Percentiles rank a stretch among this genome's conserved stretches.
Conservation (phyloP, 306 rosid genomes). For the Fagus sylvatica region DNA sequence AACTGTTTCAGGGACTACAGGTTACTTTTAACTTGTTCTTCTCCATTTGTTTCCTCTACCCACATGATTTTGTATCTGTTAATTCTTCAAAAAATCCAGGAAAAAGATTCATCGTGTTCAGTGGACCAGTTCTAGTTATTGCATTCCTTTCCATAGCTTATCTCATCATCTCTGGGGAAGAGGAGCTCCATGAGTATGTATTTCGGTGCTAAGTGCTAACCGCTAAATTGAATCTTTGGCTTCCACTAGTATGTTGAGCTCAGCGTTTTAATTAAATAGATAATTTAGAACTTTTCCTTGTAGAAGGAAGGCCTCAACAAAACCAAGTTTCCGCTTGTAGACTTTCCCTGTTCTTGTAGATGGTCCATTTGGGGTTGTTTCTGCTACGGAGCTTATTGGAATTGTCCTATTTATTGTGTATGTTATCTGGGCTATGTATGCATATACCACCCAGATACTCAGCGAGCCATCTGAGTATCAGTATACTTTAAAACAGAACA, state of each 20-base stretch:
- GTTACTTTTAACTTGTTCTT: constrained; percentile 26
- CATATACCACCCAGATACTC: constrained; percentile 43
- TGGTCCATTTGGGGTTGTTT: constrained; percentile 88
- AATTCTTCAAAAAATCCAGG: constrained; percentile 54
- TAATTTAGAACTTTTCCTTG: constrained; percentile 18
- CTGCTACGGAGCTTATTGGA: constrained; percentile 77
- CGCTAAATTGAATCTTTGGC: background rate
- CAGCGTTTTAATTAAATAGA: background rate
- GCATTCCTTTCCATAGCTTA: constrained; percentile 65
- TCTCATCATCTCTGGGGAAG: constrained; percentile 56
- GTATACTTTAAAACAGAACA: constrained; percentile 28
- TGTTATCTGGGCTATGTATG: constrained; percentile 66
- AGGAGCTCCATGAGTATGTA: constrained; percentile 53
- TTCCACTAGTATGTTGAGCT: background rate
- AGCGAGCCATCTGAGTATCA: background rate
- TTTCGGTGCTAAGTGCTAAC: no score
- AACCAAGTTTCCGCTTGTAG: constrained; percentile 73
- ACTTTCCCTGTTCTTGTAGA: constrained; percentile 79
- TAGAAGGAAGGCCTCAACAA: constrained; percentile 52
- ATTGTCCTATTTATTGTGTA: constrained; percentile 55
- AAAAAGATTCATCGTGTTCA: constrained; percentile 49
- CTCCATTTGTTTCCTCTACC: background rate
- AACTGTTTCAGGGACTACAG: constrained; percentile 58
- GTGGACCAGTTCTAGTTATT: constrained; percentile 63
- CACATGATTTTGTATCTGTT: background rate